A percentile compares a stretch with the other conserved stretches of the same genome.
Evolutionary conservation across 371 early-diverging fungal species (phyloP).

Genomic region (Coelomomyces lativittatus): DNA sequence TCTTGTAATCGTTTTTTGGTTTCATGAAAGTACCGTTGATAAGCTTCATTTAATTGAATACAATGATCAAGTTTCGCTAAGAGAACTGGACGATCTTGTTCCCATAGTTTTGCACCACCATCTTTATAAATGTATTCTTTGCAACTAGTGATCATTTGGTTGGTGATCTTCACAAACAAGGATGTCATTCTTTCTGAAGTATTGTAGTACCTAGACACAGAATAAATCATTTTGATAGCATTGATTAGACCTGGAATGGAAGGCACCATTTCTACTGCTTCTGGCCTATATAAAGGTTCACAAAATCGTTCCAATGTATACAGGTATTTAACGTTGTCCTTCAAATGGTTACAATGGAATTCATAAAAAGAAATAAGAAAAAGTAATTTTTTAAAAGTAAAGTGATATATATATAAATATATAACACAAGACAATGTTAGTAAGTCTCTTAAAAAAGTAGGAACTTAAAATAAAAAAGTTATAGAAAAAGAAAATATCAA

Average conservation of each 20-base stretch:
- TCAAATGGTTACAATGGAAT: not conserved
- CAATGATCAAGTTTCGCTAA: slow-evolving; percentile 28
- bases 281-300: slow-evolving; percentile 36
- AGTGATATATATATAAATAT: too few relatives aligned
- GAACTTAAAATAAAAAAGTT: too few relatives aligned
- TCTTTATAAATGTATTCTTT: slow-evolving; percentile 42
- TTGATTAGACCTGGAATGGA: slow-evolving; percentile 43
- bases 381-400: not conserved
- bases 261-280: slow-evolving; percentile 37
- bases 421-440: too few relatives aligned
- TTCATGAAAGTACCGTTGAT: slow-evolving; percentile 39
- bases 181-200: slow-evolving; percentile 48
- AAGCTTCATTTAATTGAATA: slow-evolving; percentile 34
- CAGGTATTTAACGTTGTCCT: slow-evolving; percentile 45
- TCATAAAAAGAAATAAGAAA: not conserved
- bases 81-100: slow-evolving; percentile 24
- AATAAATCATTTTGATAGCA: slow-evolving; percentile 46
- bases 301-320: slow-evolving; percentile 43
- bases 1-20: slow-evolving; percentile 38
- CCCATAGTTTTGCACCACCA: slow-evolving; percentile 41
- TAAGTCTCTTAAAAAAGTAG: too few relatives aligned
- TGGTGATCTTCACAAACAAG: slow-evolving; percentile 43
- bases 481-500: too few relatives aligned
- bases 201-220: slow-evolving; percentile 44
- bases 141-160: slow-evolving; percentile 48